Conservation (phyloP, 2,329 filamentous ascomycete genomes). For the Rutstroemia sp. region DNA sequence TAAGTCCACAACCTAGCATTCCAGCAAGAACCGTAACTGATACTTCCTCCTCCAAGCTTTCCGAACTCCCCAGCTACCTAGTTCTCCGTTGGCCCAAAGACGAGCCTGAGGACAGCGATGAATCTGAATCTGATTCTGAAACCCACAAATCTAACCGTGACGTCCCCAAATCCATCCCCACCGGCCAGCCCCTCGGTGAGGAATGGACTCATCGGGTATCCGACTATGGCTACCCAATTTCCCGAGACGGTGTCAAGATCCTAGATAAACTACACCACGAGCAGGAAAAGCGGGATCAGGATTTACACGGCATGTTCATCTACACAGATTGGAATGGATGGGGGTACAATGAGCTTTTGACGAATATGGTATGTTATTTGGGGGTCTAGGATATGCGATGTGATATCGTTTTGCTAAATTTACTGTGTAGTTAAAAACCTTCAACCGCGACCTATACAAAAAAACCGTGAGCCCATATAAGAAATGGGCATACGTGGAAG, state of each 20-base stretch:
- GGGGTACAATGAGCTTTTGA: constrained; percentile 14
- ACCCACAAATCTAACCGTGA: neutral
- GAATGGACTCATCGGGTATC: neutral
- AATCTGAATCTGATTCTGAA: neutral
- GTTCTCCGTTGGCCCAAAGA: neutral
- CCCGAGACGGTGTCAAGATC: neutral
- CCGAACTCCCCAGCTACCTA: neutral
- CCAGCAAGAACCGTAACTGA: neutral
- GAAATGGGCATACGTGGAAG: constrained; percentile 20
- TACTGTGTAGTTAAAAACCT: constrained; percentile 13
- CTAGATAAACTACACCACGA: neutral
- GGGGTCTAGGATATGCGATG: too few relatives aligned
- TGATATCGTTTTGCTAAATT: neutral
- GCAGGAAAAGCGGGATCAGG: constrained; percentile 15
- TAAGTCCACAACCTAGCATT: neutral
- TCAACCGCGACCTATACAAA: constrained; percentile 16
- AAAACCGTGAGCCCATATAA: constrained; percentile 14
- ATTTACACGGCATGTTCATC: constrained; percentile 15
- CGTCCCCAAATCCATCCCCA: neutral
- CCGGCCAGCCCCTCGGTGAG: neutral
- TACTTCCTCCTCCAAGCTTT: neutral
- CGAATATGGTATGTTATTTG: constrained; percentile 13
- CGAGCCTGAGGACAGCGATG: neutral
- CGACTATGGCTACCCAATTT: neutral
- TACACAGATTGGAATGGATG: constrained; percentile 20